Evolutionary conservation across 495 filamentous ascomycete species (phyloP).

Genomic region (Sabuloglossum arenarium): DNA sequence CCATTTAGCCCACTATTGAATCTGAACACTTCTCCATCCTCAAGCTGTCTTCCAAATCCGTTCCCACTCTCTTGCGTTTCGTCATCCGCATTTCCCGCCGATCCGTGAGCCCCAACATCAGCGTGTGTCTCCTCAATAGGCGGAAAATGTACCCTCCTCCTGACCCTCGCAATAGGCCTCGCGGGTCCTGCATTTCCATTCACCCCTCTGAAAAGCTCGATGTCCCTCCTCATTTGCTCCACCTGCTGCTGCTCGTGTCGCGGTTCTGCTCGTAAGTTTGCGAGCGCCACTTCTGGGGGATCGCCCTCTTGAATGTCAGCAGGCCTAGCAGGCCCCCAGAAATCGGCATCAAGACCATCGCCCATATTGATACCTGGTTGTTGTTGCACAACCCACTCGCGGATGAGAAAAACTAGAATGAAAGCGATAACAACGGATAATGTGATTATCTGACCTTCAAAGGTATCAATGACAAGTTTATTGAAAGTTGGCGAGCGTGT

Average conservation of each 20-base stretch:
- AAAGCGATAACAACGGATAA: slow-evolving; percentile 76
- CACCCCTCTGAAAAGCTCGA: neutral
- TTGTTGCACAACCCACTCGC: slow-evolving; percentile 96
- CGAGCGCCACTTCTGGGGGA: neutral
- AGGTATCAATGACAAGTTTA: slow-evolving; percentile 53
- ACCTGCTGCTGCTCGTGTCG: neutral
- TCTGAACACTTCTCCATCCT: slow-evolving; percentile 1
- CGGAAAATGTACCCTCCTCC: neutral
- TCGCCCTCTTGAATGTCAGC: neutral
- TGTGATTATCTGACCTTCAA: slow-evolving; percentile 89
- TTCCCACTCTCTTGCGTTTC: slow-evolving; percentile 3
- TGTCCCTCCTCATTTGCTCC: neutral
- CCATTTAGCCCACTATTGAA: neutral
- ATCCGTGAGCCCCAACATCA: neutral
- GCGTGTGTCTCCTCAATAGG: neutral
- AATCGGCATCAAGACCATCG: neutral
- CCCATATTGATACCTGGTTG: slow-evolving; percentile 50
- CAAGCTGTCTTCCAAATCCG: neutral
- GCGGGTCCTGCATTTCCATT: neutral
- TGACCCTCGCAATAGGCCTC: neutral
- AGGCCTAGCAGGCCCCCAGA: neutral
- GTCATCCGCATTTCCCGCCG: neutral
- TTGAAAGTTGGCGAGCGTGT: slow-evolving; percentile 59
- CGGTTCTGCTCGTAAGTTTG: neutral
- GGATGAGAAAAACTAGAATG: slow-evolving; percentile 84